phyloP scores from a whole-genome alignment of 805 yeast genomes.

The Sungouiozyma intestinalis region DNA sequence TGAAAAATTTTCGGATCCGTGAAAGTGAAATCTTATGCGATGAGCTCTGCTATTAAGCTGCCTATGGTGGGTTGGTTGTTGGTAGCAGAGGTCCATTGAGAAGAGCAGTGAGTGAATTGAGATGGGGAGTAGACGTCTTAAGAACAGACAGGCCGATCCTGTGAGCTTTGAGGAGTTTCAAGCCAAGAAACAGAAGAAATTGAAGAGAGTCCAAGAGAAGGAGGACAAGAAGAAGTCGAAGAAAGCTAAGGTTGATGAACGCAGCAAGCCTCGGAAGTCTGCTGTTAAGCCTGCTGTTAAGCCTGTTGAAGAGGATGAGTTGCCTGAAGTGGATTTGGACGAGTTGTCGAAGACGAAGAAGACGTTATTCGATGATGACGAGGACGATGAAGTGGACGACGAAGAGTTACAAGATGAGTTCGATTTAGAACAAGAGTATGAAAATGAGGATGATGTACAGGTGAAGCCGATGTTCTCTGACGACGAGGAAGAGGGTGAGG shows the following conservation, averaged over 20 bases:
- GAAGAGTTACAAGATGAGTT: constrained; percentile 36
- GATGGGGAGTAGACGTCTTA: constrained; percentile 86
- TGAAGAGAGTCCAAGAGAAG: constrained; percentile 13
- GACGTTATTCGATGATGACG: constrained; percentile 58
- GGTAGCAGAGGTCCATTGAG: neutral
- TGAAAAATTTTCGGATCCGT: constrained; percentile 5
- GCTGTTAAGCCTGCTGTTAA: constrained; percentile 11
- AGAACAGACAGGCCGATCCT: constrained; percentile 87
- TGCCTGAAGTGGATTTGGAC: constrained; percentile 59
- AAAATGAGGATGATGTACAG: constrained; percentile 28
- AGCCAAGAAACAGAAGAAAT: constrained; percentile 32
- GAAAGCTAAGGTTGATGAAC: constrained; percentile 6
- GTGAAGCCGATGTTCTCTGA: constrained; percentile 75
- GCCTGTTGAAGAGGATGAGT: constrained; percentile 21
- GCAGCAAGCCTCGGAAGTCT: constrained; percentile 3
- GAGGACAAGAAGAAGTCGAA: constrained; percentile 8
- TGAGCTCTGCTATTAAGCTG: neutral
- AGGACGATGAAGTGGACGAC: constrained; percentile 24
- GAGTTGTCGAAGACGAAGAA: constrained; percentile 62
- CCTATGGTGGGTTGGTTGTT: neutral
- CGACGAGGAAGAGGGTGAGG: constrained; percentile 52
- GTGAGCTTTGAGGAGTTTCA: constrained; percentile 81
- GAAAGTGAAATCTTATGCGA: constrained; percentile 1
- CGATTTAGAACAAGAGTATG: constrained; percentile 50
- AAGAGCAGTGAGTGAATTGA: neutral